Base-by-base conservation (phyloP, 2,329 filamentous ascomycete genomes). In the Diplodia intermedia region DNA sequence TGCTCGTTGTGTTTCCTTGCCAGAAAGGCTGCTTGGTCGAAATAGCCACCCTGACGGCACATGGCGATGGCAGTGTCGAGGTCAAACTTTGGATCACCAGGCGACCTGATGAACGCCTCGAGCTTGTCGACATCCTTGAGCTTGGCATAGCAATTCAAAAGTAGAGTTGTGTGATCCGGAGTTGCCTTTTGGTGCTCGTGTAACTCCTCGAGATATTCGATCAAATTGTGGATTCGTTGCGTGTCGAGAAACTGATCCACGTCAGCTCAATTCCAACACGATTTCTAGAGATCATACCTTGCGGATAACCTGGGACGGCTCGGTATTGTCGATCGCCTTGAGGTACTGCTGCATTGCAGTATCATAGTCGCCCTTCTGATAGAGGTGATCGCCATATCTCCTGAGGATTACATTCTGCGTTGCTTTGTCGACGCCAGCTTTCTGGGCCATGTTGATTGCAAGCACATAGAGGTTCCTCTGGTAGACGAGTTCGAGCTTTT, bases 331-430 rank as follows among this genome's bases (percentile, higher is more conserved):
- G 69, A 99, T 97, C 0, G 96, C 94, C 73, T 93, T 91, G 70
- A 99, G 89, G 76, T 99, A 99, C 78, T 98, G 95, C 74, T 96
- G 91, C 96, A 99, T 99, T n/a, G 96, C 94, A 7, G 92, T 95
- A 75, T 99, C 95, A 75, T 94, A 99, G 75, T 97, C 94, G 4
- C 91, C 93, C 75, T 97, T 97, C 71, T 96, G 92, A 75, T 99
- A 98, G 3, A 98, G 81, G 74, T 94, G 92, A 77, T 99, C 95
- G 14, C 94, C 95, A 78, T 97, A 98, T 76, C 90, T 94, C 69
- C 94, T 89, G 75, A 94, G 96, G 69, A 99, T 99, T 68, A 91
- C 84, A 74, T 96, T 97, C 73, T 97, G 92, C 78, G 97, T 92
- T 56, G 90, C 83, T 2, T 83, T 80, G 77, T 94, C 92, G 74